Percentiles rank a stretch among this genome's conserved stretches.
Evolutionary conservation across 352 stramenopile species (phyloP).

Genomic region (Phytophthora cryptogea): DNA sequence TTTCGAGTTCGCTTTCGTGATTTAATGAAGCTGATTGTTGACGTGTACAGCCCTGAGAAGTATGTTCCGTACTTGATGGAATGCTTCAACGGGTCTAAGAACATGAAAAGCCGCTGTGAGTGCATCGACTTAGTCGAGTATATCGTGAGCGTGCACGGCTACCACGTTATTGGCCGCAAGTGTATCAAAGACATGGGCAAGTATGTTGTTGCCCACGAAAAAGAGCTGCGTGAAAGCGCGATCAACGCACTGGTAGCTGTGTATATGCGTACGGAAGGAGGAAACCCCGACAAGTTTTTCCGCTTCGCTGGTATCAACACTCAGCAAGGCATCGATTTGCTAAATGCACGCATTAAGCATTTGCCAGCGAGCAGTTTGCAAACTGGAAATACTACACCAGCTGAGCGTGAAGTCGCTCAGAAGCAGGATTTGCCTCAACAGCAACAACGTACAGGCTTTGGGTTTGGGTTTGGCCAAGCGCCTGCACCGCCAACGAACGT

Average conservation of each 20-base stretch:
- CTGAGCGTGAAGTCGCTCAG: conserved; percentile 11
- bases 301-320: conserved; percentile 69
- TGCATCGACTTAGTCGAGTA: conserved; percentile 86
- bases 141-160: conserved; percentile 65
- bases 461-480: conserved; percentile 39
- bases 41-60: conserved; percentile 84
- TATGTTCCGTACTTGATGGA: conserved; percentile 76
- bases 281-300: conserved; percentile 81
- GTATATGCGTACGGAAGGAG: conserved; percentile 64
- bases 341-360: conserved; percentile 79
- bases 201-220: conserved; percentile 78
- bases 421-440: conserved; percentile 19
- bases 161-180: conserved; percentile 71
- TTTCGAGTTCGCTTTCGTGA: conserved; percentile 85
- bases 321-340: conserved; percentile 83
- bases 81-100: conserved; percentile 87
- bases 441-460: conserved; percentile 31
- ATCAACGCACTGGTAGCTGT: conserved; percentile 72
- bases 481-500: conserved; percentile 9
- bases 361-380: conserved; percentile 50
- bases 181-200: conserved; percentile 83
- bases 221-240: conserved; percentile 81
- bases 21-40: conserved; percentile 79
- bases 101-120: conserved; percentile 85
- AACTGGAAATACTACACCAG: conserved; percentile 16